phyloP scores from a whole-genome alignment of 192 early-diverging fungal species.

The Backusella sp. region DNA sequence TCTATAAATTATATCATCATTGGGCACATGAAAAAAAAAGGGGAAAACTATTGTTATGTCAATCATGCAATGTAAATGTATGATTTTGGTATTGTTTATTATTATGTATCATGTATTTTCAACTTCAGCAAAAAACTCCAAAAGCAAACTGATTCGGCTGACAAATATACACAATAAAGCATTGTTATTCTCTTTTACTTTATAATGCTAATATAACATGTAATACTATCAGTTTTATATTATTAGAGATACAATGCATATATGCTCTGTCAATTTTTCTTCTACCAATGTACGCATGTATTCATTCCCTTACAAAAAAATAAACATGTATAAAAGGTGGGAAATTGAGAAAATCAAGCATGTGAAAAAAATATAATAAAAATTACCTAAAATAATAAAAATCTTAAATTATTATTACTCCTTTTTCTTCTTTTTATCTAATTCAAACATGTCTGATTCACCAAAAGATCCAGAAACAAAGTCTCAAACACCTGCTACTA shows the following conservation, averaged over 20 bases:
- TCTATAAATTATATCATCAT: background rate
- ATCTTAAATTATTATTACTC: background rate
- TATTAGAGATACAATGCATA: no score
- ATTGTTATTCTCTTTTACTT: background rate
- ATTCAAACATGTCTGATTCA: background rate
- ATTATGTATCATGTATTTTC: background rate
- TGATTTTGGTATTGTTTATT: background rate
- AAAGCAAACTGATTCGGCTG: background rate
- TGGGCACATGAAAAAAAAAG: no score
- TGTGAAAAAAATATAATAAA: constrained; percentile 3
- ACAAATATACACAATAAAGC: background rate
- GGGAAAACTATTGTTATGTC: background rate
- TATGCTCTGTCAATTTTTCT: no score
- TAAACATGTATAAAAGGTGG: background rate
- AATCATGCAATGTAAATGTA: background rate
- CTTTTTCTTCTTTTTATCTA: background rate
- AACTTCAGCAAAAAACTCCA: background rate
- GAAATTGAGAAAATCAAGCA: background rate
- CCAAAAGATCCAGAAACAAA: background rate
- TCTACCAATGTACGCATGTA: no score
- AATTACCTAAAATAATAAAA: background rate
- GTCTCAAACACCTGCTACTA: background rate
- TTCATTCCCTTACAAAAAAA: no score
- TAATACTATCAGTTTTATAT: background rate
- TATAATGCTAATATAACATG: background rate